phyloP scores from a whole-genome alignment of 345 rosid genomes.

The Adansonia digitata region DNA sequence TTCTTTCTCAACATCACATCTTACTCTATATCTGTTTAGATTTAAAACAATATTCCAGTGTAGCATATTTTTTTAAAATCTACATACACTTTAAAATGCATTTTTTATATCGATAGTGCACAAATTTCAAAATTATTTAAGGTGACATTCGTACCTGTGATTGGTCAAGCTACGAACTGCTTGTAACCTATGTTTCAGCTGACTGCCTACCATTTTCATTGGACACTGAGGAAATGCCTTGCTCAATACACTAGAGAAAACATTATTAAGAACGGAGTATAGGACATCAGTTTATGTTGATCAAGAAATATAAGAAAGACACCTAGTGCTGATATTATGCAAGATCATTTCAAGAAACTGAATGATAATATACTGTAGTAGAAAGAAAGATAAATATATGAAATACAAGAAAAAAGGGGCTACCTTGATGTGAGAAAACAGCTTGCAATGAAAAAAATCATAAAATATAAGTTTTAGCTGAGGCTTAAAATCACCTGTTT shows the following conservation, averaged over 20 bases:
- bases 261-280: background rate
- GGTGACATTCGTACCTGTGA: constrained; percentile 22
- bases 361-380: background rate
- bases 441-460: background rate
- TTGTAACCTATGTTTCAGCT: constrained; percentile 22
- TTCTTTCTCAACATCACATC: background rate
- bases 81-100: background rate
- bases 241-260: constrained; percentile 67
- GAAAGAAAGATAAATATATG: background rate
- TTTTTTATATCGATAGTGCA: background rate
- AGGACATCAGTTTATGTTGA: background rate
- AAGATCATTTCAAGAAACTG: background rate
- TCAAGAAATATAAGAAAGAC: constrained; percentile 6
- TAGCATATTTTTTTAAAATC: too few relatives aligned
- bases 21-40: background rate
- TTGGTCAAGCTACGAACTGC: constrained; percentile 15
- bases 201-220: constrained; percentile 24
- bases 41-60: background rate
- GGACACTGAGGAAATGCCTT: constrained; percentile 55
- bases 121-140: background rate
- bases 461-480: background rate
- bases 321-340: background rate
- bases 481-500: background rate
- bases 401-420: background rate
- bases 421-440: background rate